Base-by-base conservation (phyloP, 1,139 yeast species). In the Pichia sp. region DNA sequence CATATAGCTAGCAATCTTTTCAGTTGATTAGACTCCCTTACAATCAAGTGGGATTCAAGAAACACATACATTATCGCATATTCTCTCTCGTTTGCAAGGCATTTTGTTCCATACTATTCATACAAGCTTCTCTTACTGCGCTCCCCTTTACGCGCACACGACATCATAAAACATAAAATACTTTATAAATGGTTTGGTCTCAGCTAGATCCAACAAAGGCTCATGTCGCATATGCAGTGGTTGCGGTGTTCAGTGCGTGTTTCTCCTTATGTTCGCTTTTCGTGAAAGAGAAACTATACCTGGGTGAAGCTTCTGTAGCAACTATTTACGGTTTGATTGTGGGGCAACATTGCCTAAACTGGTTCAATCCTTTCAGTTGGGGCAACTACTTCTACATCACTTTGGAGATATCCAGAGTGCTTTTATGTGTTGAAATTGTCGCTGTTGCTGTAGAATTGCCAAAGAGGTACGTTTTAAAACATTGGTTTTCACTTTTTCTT, bases 401-500 rank as follows among this genome's bases (percentile, higher is more conserved):
- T 0, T 64, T 91, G 46, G 98, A 91, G 56, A 70, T 91, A 20
- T 81, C 94, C 45, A 72, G 98, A 44, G 76, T 91, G 18, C 94
- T 88, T 11, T 64, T 91, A 50, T 84, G 94, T 57, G 77, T 91
- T 37, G 97, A 91, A 63, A 91, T 91, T 52, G 94, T 91, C 51
- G 97, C 97, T 11, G 97, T 88, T 31, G 95, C 98, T 1, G 97
- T 91, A 27, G 97, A 91, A 61, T 67, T 91, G 59, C 98, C 98
- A 15, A 77, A 85, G 47, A 86, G 86, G 57, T 91, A 91, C 59
- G 84, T 91, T 91, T 69, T 78, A 50, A 80, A 77, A 50, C 98
- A 91, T 58, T 86, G 96, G 94, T 49, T 76, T 13, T 82, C 95
- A 1, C 93, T 91, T 21, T 62, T 78, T 13, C 68, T 86, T 51